Percentiles rank a stretch among this genome's conserved stretches.
Conservation (phyloP, 2,329 filamentous ascomycete genomes). For the Microsporum audouinii region DNA sequence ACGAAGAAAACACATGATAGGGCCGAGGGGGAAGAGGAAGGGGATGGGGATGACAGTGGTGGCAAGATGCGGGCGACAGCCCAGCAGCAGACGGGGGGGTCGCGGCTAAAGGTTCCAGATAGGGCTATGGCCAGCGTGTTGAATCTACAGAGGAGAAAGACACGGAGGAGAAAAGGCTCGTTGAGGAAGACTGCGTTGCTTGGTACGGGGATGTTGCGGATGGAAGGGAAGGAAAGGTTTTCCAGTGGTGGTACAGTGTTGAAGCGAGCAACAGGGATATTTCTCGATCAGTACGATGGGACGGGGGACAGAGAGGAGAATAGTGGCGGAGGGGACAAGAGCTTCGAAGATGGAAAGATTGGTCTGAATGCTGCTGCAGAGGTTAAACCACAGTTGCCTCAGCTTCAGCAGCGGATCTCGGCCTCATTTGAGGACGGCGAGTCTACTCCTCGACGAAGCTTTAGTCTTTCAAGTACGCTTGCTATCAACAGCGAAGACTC, state of each 20-base stretch:
- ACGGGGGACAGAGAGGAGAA: slow-evolving; percentile 10
- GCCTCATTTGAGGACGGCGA: slow-evolving; percentile 9
- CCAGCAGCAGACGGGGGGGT: background rate
- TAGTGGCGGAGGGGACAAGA: background rate
- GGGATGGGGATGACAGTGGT: slow-evolving; percentile 7
- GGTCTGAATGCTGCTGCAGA: background rate
- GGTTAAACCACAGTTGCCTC: background rate
- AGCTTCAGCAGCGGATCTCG: background rate
- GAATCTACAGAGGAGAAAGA: slow-evolving; percentile 41
- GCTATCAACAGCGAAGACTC: background rate
- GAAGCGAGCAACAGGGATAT: slow-evolving; percentile 6
- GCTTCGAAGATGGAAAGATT: background rate
- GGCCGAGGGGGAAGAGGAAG: slow-evolving; percentile 11
- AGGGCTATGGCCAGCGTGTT: slow-evolving; percentile 41
- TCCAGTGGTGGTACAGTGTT: slow-evolving; percentile 10
- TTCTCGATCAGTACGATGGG: background rate
- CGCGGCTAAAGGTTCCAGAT: slow-evolving; percentile 12
- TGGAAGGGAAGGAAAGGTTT: slow-evolving; percentile 23
- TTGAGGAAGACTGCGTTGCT: slow-evolving; percentile 77
- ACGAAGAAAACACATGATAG: slow-evolving; percentile 12
- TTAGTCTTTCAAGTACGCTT: slow-evolving; percentile 10
- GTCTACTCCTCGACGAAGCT: slow-evolving; percentile 11
- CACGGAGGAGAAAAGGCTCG: slow-evolving; percentile 67
- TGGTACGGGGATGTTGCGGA: slow-evolving; percentile 39
- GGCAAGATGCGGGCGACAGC: background rate